Percentiles rank a stretch among this genome's conserved stretches.
Conservation (phyloP, 139 green algal genomes). For the Spirogloea muscicola region DNA sequence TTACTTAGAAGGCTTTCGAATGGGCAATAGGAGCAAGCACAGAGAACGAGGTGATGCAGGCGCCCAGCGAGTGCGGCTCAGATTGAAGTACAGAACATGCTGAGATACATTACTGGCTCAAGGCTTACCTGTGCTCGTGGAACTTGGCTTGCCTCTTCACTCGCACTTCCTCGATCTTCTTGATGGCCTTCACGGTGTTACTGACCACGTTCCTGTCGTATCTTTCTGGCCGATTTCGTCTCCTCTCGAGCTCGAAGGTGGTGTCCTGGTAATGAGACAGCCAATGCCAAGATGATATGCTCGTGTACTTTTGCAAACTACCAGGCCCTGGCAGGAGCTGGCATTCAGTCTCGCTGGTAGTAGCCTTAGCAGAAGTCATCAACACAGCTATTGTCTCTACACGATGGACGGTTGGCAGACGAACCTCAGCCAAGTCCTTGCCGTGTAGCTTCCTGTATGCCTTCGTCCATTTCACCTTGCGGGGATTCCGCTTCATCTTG, state of each 20-base stretch:
- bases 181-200: slow-evolving; percentile 90
- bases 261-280: slow-evolving; percentile 59
- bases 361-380: too few relatives aligned
- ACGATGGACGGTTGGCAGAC: background rate
- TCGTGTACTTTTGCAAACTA: too few relatives aligned
- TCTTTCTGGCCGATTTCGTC: slow-evolving; percentile 87
- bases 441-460: slow-evolving; percentile 88
- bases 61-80: background rate
- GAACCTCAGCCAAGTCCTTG: slow-evolving; percentile 78
- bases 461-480: slow-evolving; percentile 97
- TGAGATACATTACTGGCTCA: background rate
- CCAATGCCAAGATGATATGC: too few relatives aligned
- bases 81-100: background rate
- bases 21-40: background rate
- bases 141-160: slow-evolving; percentile 78
- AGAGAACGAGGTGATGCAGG: background rate
- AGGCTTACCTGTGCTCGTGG: slow-evolving; percentile 81
- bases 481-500: slow-evolving; percentile 99
- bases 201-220: slow-evolving; percentile 89
- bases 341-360: too few relatives aligned
- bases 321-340: too few relatives aligned
- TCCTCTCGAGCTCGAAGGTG: slow-evolving; percentile 95
- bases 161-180: slow-evolving; percentile 76
- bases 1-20: background rate
- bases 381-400: too few relatives aligned